phyloP scores from a whole-genome alignment of 495 filamentous ascomycete genomes.

The Penicillium waksmanii region DNA sequence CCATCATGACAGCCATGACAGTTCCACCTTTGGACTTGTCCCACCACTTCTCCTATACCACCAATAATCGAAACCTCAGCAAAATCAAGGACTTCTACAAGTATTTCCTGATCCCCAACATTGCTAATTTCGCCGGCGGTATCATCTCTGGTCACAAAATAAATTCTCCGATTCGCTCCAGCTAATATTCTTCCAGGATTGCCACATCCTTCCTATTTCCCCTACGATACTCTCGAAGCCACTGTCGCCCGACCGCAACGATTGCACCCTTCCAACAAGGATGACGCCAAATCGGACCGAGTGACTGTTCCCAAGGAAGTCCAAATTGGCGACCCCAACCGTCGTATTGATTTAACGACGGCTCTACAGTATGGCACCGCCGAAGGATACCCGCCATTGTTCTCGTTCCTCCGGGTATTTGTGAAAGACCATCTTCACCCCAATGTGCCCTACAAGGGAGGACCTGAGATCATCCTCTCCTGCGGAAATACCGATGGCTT shows the following conservation, averaged over 20 bases:
- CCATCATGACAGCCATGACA: constrained; percentile 20
- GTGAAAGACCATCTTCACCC: constrained; percentile 76
- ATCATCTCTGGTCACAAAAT: constrained; percentile 21
- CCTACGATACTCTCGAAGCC: constrained; percentile 89
- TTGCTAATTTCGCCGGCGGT: constrained; percentile 90
- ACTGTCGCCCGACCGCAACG: constrained; percentile 71
- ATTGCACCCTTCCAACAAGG: constrained; percentile 67
- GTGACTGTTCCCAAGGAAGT: constrained; percentile 72
- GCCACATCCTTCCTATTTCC: constrained; percentile 80
- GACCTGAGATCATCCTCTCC: constrained; percentile 76
- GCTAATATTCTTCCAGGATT: constrained; percentile 58
- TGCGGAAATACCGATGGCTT: constrained; percentile 86
- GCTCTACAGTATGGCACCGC: constrained; percentile 86
- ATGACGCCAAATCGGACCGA: constrained; percentile 45
- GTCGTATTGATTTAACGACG: constrained; percentile 77
- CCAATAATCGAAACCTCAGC: constrained; percentile 65
- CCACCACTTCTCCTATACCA: constrained; percentile 73
- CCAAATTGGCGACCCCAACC: constrained; percentile 51
- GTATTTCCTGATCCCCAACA: constrained; percentile 78
- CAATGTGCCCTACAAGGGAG: constrained; percentile 74
- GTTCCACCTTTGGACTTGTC: constrained; percentile 67
- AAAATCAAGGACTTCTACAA: constrained; percentile 81
- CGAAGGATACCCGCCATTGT: constrained; percentile 75
- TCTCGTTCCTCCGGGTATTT: constrained; percentile 77
- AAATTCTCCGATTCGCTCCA: neutral